Evolutionary conservation across 257 asterid genomes (phyloP).

Genomic region (Plantago major): DNA sequence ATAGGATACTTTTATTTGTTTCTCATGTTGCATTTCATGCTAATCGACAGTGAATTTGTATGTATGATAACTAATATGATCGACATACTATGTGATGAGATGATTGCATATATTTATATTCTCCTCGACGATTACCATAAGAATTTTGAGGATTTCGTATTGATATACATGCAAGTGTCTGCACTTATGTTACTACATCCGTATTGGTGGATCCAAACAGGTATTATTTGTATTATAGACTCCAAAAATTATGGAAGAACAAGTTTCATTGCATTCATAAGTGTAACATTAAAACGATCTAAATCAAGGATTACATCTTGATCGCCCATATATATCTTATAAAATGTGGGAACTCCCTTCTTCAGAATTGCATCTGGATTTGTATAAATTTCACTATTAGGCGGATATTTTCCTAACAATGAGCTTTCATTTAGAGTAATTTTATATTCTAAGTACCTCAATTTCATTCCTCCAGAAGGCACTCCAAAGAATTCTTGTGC

Average conservation of each 20-base stretch:
- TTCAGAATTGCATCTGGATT: not conserved
- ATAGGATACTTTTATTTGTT: too few species aligned
- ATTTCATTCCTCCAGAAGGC: constrained; percentile 2
- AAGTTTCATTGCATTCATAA: not conserved
- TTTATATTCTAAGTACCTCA: not conserved
- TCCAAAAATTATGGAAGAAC: not conserved
- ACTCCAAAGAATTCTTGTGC: not conserved
- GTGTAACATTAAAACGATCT: not conserved
- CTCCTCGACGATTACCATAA: too few species aligned
- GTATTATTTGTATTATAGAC: too few species aligned
- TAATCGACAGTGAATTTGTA: too few species aligned
- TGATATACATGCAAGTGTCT: too few species aligned
- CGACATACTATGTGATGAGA: too few species aligned
- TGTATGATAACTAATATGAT: too few species aligned
- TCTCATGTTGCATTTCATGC: too few species aligned
- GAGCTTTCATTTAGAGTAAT: not conserved
- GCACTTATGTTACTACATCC: too few species aligned
- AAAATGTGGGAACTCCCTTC: not conserved
- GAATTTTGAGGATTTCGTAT: too few species aligned
- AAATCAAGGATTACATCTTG: not conserved
- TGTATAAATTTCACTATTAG: not conserved
- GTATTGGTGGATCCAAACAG: too few species aligned
- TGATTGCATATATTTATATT: too few species aligned
- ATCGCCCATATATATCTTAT: not conserved
- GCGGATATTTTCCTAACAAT: not conserved